These are phyloP conservation scores for Cucurbita maxima DNA, from an alignment of 306 rosid species.

Conservation along the genomic window DNA sequence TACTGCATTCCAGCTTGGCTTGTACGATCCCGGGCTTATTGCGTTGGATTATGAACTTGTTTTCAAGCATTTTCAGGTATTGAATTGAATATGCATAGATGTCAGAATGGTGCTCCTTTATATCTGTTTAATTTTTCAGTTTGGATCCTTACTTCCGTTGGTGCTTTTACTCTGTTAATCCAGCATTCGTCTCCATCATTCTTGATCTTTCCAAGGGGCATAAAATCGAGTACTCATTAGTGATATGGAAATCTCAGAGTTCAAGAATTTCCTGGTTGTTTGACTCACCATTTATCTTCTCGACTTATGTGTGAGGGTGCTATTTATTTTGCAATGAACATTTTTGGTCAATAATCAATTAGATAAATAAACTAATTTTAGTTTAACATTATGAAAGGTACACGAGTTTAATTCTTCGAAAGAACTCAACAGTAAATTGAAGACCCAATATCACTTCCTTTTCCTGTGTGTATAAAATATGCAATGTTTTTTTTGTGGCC, in stretches of 20 bases:
- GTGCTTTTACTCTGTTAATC: background rate
- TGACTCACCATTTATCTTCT: no score
- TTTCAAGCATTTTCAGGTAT: slow-evolving; percentile 59
- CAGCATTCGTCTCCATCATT: background rate
- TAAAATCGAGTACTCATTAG: background rate
- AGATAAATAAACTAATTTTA: no score
- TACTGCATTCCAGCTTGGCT: slow-evolving; percentile 36
- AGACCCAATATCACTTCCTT: no score
- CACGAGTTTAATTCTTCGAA: no score
- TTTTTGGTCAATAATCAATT: no score
- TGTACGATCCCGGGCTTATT: slow-evolving; percentile 9
- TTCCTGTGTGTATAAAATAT: no score
- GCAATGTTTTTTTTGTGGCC: no score
- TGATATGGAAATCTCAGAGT: background rate
- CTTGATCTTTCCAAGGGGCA: background rate
- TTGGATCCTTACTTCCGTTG: background rate
- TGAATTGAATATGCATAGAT: background rate
- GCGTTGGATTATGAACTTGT: slow-evolving; percentile 27
- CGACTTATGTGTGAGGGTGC: no score
- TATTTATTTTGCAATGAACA: no score
- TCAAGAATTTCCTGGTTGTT: no score
- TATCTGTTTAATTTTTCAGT: background rate
- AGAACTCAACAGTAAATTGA: no score
- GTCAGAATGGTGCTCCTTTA: background rate
- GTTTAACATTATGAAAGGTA: no score